These are phyloP conservation scores for Coemansia sp. DNA, from an alignment of 192 early-diverging fungal species.

Conservation along the genomic window DNA sequence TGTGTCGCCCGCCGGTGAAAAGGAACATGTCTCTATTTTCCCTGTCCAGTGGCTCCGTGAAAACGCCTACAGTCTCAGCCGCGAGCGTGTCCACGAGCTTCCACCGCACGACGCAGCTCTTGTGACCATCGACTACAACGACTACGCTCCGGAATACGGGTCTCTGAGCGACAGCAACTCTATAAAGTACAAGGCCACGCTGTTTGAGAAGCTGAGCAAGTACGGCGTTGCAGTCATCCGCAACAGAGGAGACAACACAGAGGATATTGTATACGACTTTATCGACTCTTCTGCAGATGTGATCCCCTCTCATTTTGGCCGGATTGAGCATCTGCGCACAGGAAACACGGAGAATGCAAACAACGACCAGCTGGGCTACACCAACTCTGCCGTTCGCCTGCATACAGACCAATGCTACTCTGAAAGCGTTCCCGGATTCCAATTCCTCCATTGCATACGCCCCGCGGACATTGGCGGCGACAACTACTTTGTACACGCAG, in stretches of 20 bases:
- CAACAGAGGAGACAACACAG: conserved; percentile 44
- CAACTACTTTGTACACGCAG: conserved; percentile 55
- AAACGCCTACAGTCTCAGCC: conserved; percentile 42
- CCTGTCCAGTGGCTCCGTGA: conserved; percentile 40
- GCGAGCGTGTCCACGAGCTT: conserved; percentile 28
- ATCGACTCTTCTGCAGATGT: conserved; percentile 44
- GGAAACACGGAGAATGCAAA: conserved; percentile 51
- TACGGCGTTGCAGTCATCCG: conserved; percentile 54
- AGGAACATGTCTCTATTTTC: conserved; percentile 40
- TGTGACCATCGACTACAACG: conserved; percentile 42
- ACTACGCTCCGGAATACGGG: conserved; percentile 12
- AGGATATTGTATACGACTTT: conserved; percentile 55
- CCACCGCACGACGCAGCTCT: conserved; percentile 40
- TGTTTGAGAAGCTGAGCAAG: conserved; percentile 31
- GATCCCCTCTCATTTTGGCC: conserved; percentile 53
- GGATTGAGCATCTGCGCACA: conserved; percentile 55
- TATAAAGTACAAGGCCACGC: conserved; percentile 23
- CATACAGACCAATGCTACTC: conserved; percentile 53
- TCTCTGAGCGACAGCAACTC: neutral
- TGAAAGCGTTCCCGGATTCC: conserved; percentile 45
- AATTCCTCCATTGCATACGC: conserved; percentile 55
- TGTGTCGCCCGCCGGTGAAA: conserved; percentile 18
- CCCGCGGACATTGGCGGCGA: conserved; percentile 53
- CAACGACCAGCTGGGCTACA: conserved; percentile 57
- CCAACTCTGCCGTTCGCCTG: conserved; percentile 48